These are phyloP conservation scores for Plicaturopsis crispa DNA, from an alignment of 768 basidiomycete genomes.

Conservation along the genomic window DNA sequence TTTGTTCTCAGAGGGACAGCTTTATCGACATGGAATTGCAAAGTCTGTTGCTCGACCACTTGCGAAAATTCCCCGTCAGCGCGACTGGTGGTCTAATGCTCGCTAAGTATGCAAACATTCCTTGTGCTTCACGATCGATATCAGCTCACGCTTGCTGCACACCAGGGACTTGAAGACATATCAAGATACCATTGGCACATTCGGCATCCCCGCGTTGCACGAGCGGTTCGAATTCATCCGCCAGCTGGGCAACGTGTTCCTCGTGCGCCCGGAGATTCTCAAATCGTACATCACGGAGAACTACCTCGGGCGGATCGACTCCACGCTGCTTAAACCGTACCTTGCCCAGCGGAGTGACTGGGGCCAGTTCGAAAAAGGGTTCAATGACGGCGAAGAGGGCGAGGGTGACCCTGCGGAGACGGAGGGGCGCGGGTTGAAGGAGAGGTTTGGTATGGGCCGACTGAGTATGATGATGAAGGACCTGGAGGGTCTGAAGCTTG, in stretches of 20 bases:
- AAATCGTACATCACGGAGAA: constrained; percentile 94
- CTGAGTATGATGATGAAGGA: constrained; percentile 87
- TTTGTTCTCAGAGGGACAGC: constrained; percentile 1
- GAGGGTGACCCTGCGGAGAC: constrained; percentile 30
- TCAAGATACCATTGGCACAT: constrained; percentile 83
- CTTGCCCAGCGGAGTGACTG: constrained; percentile 88
- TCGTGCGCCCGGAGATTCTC: constrained; percentile 91
- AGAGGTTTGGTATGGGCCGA: constrained; percentile 55
- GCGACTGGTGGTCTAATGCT: constrained; percentile 97
- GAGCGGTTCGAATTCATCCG: constrained; percentile 98
- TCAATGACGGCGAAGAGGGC: constrained; percentile 53
- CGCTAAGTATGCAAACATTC: constrained; percentile 63
- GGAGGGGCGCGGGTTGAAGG: constrained; percentile 50
- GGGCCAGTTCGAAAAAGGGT: constrained; percentile 76
- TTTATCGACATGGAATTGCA: constrained; percentile 1
- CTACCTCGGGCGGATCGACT: constrained; percentile 88
- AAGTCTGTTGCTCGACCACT: constrained; percentile 87
- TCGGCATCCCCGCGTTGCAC: constrained; percentile 73
- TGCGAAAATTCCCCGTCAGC: constrained; percentile 94
- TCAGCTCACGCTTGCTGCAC: background rate
- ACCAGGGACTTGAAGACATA: constrained; percentile 93
- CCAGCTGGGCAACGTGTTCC: constrained; percentile 94
- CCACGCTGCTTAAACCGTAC: constrained; percentile 82
- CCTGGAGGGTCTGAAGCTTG: constrained; percentile 57
- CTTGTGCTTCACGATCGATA: constrained; percentile 29